phyloP scores from a whole-genome alignment of 2,329 filamentous ascomycete species.

The Dendryphion nanum region DNA sequence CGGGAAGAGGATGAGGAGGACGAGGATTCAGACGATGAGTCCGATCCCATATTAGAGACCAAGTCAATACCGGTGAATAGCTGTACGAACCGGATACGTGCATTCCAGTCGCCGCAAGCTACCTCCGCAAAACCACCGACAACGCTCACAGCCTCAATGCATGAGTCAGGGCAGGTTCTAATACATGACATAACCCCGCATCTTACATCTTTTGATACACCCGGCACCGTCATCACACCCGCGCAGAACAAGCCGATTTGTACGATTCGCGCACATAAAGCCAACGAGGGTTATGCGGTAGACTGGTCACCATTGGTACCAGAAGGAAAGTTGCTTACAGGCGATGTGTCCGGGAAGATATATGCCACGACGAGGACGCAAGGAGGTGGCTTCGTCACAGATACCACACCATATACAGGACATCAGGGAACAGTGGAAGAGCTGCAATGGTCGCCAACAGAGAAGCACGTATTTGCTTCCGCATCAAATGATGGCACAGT shows the following conservation, averaged over 20 bases:
- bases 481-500: conserved; percentile 92
- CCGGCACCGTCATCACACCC: conserved; percentile 74
- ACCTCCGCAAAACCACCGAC: conserved; percentile 71
- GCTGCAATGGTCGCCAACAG: conserved; percentile 92
- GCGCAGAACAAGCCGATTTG: conserved; percentile 85
- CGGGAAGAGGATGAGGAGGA: conserved; percentile 68
- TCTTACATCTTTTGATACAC: conserved; percentile 83
- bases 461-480: conserved; percentile 91
- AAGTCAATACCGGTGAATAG: conserved; percentile 81
- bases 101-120: conserved; percentile 72
- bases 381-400: conserved; percentile 85
- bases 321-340: conserved; percentile 82
- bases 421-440: conserved; percentile 89
- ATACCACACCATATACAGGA: conserved; percentile 77
- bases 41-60: conserved; percentile 91
- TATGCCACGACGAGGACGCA: conserved; percentile 84
- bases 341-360: conserved; percentile 87
- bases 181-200: conserved; percentile 95
- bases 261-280: conserved; percentile 86
- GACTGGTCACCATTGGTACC: conserved; percentile 88
- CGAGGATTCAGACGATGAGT: conserved; percentile 64
- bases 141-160: conserved; percentile 88
- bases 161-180: conserved; percentile 81
- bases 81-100: conserved; percentile 91
- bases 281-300: conserved; percentile 85